Percentiles rank a stretch among this genome's conserved stretches.
Conservation (phyloP, 352 stramenopile species). For the Pythium myriotylum region DNA sequence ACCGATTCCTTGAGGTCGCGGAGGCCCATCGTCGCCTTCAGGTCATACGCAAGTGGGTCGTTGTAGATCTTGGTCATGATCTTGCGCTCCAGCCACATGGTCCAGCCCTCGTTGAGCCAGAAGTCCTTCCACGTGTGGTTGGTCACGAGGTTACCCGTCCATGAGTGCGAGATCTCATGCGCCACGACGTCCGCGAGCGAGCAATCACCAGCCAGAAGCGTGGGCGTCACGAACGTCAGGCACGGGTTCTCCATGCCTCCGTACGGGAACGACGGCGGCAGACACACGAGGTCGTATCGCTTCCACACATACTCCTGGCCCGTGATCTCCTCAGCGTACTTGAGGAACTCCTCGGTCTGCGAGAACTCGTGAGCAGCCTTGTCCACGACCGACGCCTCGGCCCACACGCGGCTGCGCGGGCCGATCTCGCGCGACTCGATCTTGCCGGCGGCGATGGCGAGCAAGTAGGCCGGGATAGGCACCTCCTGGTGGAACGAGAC, state of each 20-base stretch:
- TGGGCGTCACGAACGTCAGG: conserved; percentile 97
- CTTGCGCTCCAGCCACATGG: conserved; percentile 94
- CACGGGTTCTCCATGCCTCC: conserved; percentile 98
- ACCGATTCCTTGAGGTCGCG: conserved; percentile 27
- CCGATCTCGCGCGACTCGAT: conserved; percentile 90
- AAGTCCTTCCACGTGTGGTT: conserved; percentile 97
- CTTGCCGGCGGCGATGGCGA: conserved; percentile 61
- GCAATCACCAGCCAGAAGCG: conserved; percentile 92
- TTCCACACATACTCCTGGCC: conserved; percentile 54
- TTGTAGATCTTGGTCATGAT: conserved; percentile 40
- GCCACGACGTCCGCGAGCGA: conserved; percentile 96
- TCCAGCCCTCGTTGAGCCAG: conserved; percentile 99
- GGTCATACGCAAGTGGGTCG: conserved; percentile 14
- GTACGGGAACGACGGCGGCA: conserved; percentile 93
- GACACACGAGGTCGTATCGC: conserved; percentile 97
- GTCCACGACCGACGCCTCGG: conserved; percentile 76
- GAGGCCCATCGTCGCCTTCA: conserved; percentile 30
- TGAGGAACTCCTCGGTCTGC: conserved; percentile 94
- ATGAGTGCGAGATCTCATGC: conserved; percentile 66
- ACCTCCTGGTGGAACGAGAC: conserved; percentile 90
- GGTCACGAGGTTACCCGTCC: conserved; percentile 51
- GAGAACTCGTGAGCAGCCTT: conserved; percentile 86
- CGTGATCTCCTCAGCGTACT: conserved; percentile 92
- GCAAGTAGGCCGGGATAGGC: conserved; percentile 16
- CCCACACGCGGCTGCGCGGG: conserved; percentile 52